A percentile compares a stretch with the other conserved stretches of the same genome.
These are phyloP conservation scores for Fusarium phyllophilum DNA, from an alignment of 2,329 filamentous ascomycete species.

Conservation along the genomic window DNA sequence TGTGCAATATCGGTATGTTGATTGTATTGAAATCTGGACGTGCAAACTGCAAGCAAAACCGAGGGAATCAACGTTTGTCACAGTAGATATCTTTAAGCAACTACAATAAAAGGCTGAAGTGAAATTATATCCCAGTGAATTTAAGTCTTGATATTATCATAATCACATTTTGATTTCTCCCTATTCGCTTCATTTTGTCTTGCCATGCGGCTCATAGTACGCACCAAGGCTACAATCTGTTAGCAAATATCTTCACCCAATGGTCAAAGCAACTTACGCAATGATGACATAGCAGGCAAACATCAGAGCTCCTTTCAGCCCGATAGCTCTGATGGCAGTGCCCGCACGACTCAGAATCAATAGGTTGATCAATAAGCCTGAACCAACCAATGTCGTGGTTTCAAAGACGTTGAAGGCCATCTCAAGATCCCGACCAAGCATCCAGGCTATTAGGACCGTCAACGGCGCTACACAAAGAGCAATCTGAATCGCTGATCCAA, in stretches of 20 bases:
- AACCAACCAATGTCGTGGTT: slow-evolving; percentile 77
- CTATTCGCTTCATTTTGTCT: slow-evolving; percentile 2
- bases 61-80: too few species aligned
- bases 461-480: slow-evolving; percentile 69
- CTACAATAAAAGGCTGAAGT: too few species aligned
- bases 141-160: slow-evolving; percentile 25
- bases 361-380: slow-evolving; percentile 78
- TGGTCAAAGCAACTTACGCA: slow-evolving; percentile 35
- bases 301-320: slow-evolving; percentile 65
- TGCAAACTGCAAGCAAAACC: too few species aligned
- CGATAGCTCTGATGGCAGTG: slow-evolving; percentile 67
- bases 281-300: slow-evolving; percentile 66
- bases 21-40: too few species aligned
- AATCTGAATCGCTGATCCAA: slow-evolving; percentile 71
- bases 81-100: too few species aligned
- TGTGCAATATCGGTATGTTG: too few species aligned
- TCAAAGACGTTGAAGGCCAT: slow-evolving; percentile 81
- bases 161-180: background rate
- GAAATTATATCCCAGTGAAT: background rate
- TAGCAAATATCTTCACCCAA: background rate
- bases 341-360: slow-evolving; percentile 78
- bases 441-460: slow-evolving; percentile 69
- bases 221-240: slow-evolving; percentile 12
- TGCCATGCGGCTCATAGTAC: slow-evolving; percentile 26
- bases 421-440: slow-evolving; percentile 64